Evolutionary conservation across 345 rosid genomes (phyloP).

Genomic region (Laguncularia racemosa): DNA sequence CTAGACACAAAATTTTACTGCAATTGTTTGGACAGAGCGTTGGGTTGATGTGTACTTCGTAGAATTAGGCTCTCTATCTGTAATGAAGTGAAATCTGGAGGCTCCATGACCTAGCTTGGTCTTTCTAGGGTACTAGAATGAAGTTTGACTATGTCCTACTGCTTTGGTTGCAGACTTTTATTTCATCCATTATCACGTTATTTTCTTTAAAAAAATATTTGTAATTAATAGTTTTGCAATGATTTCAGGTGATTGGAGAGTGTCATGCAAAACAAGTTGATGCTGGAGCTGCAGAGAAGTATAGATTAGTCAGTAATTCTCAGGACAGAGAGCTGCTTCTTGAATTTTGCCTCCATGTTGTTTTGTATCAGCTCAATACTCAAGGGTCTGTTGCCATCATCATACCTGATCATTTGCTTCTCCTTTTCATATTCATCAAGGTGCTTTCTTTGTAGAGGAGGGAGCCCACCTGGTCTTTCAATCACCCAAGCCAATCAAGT

Average conservation of each 20-base stretch:
- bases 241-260: conserved; percentile 77
- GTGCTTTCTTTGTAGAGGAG: conserved; percentile 54
- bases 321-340: conserved; percentile 61
- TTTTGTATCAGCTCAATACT: conserved; percentile 64
- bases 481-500: conserved; percentile 63
- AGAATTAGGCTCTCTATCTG: no score
- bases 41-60: no score
- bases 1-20: no score
- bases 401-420: conserved; percentile 1
- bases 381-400: conserved; percentile 49
- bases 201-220: no score
- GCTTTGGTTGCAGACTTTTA: no score
- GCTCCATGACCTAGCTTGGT: no score
- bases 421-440: conserved; percentile 11
- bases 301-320: conserved; percentile 37
- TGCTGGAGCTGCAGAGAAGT: conserved; percentile 61
- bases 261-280: conserved; percentile 63
- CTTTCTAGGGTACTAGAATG: no score
- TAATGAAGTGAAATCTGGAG: no score
- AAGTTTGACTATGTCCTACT: no score
- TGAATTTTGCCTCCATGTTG: conserved; percentile 73
- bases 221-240: conserved; percentile 4
- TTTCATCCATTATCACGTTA: no score
- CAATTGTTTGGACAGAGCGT: no score
- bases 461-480: conserved; percentile 84